Evolutionary conservation across 106 monocot species (phyloP), one percentile per base, ranked within the genome.

Genomic region (Dioscorea alata): DNA sequence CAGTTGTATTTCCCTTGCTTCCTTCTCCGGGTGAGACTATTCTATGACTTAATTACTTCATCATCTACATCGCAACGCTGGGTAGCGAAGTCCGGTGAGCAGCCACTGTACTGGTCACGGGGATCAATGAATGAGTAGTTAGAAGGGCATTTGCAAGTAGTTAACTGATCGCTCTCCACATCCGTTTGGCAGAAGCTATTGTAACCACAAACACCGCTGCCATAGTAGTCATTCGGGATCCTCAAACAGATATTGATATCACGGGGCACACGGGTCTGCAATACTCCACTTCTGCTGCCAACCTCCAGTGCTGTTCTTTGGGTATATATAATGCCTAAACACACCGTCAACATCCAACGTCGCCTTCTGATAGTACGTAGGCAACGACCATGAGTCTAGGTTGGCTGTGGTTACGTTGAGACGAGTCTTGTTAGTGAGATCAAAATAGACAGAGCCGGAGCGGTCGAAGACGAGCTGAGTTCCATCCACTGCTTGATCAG

Each of bases 291-390:
- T 35, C 19, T 35, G 6, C 6, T 53, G 10, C 35, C 28, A 15
- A 12, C 28, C 21, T n/a, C 21, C 8, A 4, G 1, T 19, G 5
- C 23, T 51, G 14, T 34, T 74, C 61, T 73, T 82, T n/a, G 57
- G 64, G 61, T 78, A 74, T 21, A 66, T 13, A 53, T 84, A 84
- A 4, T 72, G 66, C 28, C 79, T 32, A 33, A 84, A 71, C 2
- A 72, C 79, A 2, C 84, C 84, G 24, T 84, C 84, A 17, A 58
- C 59, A 48, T 84, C 84, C 5, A 84, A 57, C 16, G 72, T 84
- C 3, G 73, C 79, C 28, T 72, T 58, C 23, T 72, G 75, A 56
- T 84, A 79, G 51, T 32, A 71, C 50, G 24, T 20, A 13, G 48
- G 13, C 7, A 21, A 2, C 22, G 54, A 16, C 13, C 8, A 54